These are phyloP conservation scores for Cyclostephanos invisitatus DNA, from an alignment of 108 stramenopile species.

Conservation along the genomic window DNA sequence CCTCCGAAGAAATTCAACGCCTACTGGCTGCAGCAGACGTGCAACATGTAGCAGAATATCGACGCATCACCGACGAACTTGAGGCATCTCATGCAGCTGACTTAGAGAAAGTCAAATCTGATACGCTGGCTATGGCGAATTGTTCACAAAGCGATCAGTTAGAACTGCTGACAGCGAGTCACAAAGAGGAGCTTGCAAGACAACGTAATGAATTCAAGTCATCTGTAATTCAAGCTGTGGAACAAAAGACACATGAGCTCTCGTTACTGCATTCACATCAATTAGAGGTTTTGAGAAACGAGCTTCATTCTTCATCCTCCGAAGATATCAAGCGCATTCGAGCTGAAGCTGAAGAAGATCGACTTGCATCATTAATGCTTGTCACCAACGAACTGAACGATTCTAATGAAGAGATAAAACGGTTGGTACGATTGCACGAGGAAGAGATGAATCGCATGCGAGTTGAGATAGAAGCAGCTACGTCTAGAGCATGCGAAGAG, in stretches of 20 bases:
- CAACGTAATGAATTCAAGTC: conserved; percentile 18
- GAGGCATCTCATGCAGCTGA: conserved; percentile 29
- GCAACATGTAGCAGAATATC: conserved; percentile 10
- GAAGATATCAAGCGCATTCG: conserved; percentile 21
- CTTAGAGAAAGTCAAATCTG: conserved; percentile 24
- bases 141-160: conserved; percentile 34
- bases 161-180: conserved; percentile 29
- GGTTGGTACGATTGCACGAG: conserved; percentile 19
- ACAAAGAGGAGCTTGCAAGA: conserved; percentile 30
- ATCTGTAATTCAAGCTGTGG: conserved; percentile 14
- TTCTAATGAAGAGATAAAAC: conserved; percentile 16
- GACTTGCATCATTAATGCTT: conserved; percentile 3
- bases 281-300: conserved; percentile 32
- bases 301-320: conserved; percentile 11
- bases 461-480: neutral
- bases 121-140: conserved; percentile 26
- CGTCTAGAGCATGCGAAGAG: neutral
- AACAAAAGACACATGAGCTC: conserved; percentile 7
- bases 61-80: conserved; percentile 9
- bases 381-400: conserved; percentile 17
- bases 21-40: conserved; percentile 2
- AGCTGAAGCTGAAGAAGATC: conserved; percentile 8
- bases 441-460: conserved; percentile 32
- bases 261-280: neutral
- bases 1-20: conserved; percentile 20